A percentile compares a stretch with the other conserved stretches of the same genome.
Evolutionary conservation across 768 basidiomycete species (phyloP).

Genomic region (Boletales sp.): DNA sequence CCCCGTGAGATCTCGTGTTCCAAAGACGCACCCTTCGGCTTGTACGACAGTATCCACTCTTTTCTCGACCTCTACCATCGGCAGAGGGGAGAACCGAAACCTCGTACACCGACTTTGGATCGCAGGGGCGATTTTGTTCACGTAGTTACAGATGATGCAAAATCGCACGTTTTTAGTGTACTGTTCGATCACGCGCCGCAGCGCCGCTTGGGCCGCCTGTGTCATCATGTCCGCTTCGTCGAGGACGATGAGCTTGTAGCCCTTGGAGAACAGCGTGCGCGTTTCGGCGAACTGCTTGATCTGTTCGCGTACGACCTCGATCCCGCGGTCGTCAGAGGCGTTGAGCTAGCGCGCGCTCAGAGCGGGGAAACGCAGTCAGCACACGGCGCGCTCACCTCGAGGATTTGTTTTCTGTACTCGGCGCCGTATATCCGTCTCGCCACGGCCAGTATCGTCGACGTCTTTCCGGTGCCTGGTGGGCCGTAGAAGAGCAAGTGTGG

Average conservation of each 20-base stretch:
- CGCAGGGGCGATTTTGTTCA: slow-evolving; percentile 98
- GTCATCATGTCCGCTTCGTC: slow-evolving; percentile 99
- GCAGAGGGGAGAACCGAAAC: slow-evolving; percentile 94
- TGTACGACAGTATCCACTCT: slow-evolving; percentile 75
- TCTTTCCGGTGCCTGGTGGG: slow-evolving; percentile 98
- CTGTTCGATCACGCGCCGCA: slow-evolving; percentile 96
- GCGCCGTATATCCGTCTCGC: slow-evolving; percentile 91
- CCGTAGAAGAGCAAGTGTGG: slow-evolving; percentile 98
- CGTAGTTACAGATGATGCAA: slow-evolving; percentile 99
- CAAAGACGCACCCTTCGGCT: slow-evolving; percentile 65
- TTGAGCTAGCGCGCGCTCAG: slow-evolving; percentile 62
- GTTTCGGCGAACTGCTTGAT: slow-evolving; percentile 99
- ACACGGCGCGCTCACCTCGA: slow-evolving; percentile 59
- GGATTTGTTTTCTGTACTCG: slow-evolving; percentile 85
- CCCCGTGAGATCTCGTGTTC: not conserved
- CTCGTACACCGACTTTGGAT: slow-evolving; percentile 98
- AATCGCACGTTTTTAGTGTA: slow-evolving; percentile 99
- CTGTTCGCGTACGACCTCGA: slow-evolving; percentile 97
- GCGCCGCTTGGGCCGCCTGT: slow-evolving; percentile 91
- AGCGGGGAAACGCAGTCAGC: not conserved
- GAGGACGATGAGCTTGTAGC: slow-evolving; percentile 95
- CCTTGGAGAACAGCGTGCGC: slow-evolving; percentile 84
- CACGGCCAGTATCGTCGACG: slow-evolving; percentile 93
- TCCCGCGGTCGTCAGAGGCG: slow-evolving; percentile 97
- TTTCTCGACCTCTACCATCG: slow-evolving; percentile 80